These are phyloP conservation scores for Mucor lusitanicus DNA, from an alignment of 371 early-diverging fungal genomes.

Conservation along the genomic window DNA sequence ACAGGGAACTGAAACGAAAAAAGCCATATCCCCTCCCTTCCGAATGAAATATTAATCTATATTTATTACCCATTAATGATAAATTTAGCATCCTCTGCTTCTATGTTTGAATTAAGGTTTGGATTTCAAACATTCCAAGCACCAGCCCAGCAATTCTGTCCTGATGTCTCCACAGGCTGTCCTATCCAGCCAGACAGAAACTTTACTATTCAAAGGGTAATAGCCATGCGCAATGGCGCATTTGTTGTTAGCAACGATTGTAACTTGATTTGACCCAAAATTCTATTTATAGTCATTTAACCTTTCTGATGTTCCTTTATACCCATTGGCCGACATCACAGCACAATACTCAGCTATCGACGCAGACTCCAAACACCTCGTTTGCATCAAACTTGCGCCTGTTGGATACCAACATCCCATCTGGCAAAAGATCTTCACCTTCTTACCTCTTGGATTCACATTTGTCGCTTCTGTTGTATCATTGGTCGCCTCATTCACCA, in stretches of 20 bases:
- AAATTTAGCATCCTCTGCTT: constrained; percentile 23
- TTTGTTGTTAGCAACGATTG: not conserved
- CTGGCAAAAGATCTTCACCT: constrained; percentile 41
- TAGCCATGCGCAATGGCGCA: not conserved
- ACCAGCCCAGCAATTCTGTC: constrained; percentile 20
- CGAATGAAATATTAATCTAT: not conserved
- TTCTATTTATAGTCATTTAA: constrained; percentile 21
- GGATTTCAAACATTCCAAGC: constrained; percentile 24
- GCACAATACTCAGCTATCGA: constrained; percentile 36
- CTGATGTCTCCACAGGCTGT: constrained; percentile 7
- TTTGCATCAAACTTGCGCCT: constrained; percentile 47
- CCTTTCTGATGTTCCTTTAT: constrained; percentile 19
- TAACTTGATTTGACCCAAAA: not conserved
- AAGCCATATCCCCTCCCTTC: not conserved
- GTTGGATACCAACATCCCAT: constrained; percentile 51
- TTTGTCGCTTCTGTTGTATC: constrained; percentile 41
- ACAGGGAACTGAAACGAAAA: not conserved
- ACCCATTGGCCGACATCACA: constrained; percentile 43
- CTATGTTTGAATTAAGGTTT: constrained; percentile 19
- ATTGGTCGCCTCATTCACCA: constrained; percentile 37
- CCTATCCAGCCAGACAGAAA: constrained; percentile 6
- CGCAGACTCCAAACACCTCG: constrained; percentile 29
- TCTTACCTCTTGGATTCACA: constrained; percentile 49
- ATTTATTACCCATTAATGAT: not conserved
- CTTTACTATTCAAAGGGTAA: constrained; percentile 19